Evolutionary conservation across 1,139 yeast species (phyloP).

Genomic region (Yamadazyma sp.): DNA sequence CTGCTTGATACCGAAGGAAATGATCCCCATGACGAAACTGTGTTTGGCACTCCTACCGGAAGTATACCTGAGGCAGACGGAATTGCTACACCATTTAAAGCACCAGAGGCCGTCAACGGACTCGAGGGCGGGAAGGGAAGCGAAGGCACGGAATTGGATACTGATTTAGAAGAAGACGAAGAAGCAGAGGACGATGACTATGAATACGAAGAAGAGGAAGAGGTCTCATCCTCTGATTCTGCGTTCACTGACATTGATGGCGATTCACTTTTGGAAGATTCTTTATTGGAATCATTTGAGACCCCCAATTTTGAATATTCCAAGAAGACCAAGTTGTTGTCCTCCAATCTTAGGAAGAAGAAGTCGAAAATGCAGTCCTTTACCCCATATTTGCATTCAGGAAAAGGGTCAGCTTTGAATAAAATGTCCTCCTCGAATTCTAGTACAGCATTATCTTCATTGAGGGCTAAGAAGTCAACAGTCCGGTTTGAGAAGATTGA

Average conservation of each 20-base stretch:
- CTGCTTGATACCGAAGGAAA: not conserved
- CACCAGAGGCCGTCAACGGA: too few relatives aligned
- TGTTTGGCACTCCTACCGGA: too few relatives aligned
- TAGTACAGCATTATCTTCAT: slow-evolving; percentile 8
- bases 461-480: slow-evolving; percentile 11
- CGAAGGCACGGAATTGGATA: slow-evolving; percentile 4
- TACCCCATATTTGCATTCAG: slow-evolving; percentile 2
- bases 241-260: slow-evolving; percentile 48
- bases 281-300: slow-evolving; percentile 29
- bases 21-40: not conserved
- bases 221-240: slow-evolving; percentile 36
- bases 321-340: slow-evolving; percentile 16
- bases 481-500: slow-evolving; percentile 28
- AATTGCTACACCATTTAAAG: too few relatives aligned
- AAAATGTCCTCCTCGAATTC: slow-evolving; percentile 10
- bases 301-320: slow-evolving; percentile 19
- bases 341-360: slow-evolving; percentile 13
- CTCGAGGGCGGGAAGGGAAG: not conserved
- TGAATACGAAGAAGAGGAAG: slow-evolving; percentile 25
- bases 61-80: too few relatives aligned
- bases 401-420: slow-evolving; percentile 3
- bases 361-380: slow-evolving; percentile 11
- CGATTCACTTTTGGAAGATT: slow-evolving; percentile 37
- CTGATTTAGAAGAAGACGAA: slow-evolving; percentile 17
- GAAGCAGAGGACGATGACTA: slow-evolving; percentile 17